Conservation (phyloP, 805 yeast genomes). For the Ogataea nitratoaversa region DNA sequence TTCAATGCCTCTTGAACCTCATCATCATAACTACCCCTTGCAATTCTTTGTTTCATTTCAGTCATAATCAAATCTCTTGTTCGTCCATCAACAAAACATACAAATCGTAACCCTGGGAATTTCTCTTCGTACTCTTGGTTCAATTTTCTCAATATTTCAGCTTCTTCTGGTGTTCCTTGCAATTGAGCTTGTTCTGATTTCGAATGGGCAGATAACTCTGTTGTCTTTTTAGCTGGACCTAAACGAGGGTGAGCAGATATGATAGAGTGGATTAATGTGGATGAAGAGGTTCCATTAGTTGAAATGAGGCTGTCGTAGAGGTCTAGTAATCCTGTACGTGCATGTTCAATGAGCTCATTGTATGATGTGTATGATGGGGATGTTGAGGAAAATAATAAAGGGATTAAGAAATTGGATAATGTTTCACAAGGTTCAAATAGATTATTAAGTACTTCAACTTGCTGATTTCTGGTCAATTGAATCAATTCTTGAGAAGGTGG, state of each 20-base stretch:
- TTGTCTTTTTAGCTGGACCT: slow-evolving; percentile 50
- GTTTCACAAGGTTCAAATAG: slow-evolving; percentile 65
- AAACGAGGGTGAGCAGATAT: slow-evolving; percentile 90
- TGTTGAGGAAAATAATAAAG: slow-evolving; percentile 22
- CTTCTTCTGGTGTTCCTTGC: slow-evolving; percentile 46
- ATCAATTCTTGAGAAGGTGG: slow-evolving; percentile 30
- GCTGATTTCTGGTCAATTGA: slow-evolving; percentile 21
- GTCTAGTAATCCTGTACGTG: too few species aligned
- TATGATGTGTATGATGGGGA: slow-evolving; percentile 29
- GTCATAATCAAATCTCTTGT: slow-evolving; percentile 59
- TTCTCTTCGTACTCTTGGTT: slow-evolving; percentile 45
- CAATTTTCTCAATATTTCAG: slow-evolving; percentile 43
- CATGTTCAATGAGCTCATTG: slow-evolving; percentile 22
- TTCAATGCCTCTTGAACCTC: slow-evolving; percentile 69
- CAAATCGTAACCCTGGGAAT: slow-evolving; percentile 72
- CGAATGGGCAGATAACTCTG: slow-evolving; percentile 60
- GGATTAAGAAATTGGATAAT: slow-evolving; percentile 33
- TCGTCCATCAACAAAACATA: slow-evolving; percentile 86
- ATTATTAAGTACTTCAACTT: slow-evolving; percentile 43
- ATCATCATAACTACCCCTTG: slow-evolving; percentile 42
- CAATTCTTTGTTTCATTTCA: slow-evolving; percentile 57
- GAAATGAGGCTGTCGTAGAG: slow-evolving; percentile 16
- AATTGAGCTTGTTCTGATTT: slow-evolving; percentile 67
- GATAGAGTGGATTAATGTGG: slow-evolving; percentile 37
- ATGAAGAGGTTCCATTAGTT: background rate